phyloP scores from a whole-genome alignment of 768 basidiomycete genomes.

The Mycena albidolilacea region DNA sequence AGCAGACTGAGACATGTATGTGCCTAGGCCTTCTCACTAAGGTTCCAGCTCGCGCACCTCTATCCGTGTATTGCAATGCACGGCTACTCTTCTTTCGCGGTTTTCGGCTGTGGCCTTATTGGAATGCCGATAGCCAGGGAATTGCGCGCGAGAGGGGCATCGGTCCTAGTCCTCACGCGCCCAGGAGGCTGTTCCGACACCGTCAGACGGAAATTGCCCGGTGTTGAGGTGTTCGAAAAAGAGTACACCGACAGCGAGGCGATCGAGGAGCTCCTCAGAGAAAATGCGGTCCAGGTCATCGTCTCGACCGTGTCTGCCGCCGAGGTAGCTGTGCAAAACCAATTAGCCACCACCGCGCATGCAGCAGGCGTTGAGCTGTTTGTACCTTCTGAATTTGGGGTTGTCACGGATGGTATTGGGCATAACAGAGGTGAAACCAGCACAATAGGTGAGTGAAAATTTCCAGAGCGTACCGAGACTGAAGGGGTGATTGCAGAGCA shows the following conservation, averaged over 20 bases:
- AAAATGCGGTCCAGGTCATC: conserved; percentile 50
- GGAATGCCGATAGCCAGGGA: conserved; percentile 51
- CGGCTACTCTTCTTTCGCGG: conserved; percentile 52
- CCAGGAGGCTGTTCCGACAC: conserved; percentile 17
- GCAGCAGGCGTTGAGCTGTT: conserved; percentile 51
- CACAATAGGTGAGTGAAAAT: conserved; percentile 46
- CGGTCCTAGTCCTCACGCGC: conserved; percentile 36
- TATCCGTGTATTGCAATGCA: conserved; percentile 8
- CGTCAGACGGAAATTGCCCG: conserved; percentile 25
- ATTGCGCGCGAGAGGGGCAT: conserved; percentile 30
- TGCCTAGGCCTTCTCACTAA: not conserved
- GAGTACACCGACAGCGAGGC: conserved; percentile 45
- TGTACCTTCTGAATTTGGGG: conserved; percentile 54
- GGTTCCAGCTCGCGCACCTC: not conserved
- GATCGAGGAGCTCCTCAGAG: conserved; percentile 43
- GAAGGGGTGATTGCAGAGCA: conserved; percentile 43
- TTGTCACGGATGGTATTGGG: conserved; percentile 51
- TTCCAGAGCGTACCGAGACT: not conserved
- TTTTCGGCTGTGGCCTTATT: conserved; percentile 53
- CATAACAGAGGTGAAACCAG: conserved; percentile 40
- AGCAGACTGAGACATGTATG: not conserved
- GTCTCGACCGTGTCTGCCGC: conserved; percentile 50
- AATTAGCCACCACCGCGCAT: conserved; percentile 50
- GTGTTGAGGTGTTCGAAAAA: conserved; percentile 43
- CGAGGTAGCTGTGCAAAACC: conserved; percentile 46